Conservation (phyloP, 805 yeast species). For the Wickerhamomyces bisporus region DNA sequence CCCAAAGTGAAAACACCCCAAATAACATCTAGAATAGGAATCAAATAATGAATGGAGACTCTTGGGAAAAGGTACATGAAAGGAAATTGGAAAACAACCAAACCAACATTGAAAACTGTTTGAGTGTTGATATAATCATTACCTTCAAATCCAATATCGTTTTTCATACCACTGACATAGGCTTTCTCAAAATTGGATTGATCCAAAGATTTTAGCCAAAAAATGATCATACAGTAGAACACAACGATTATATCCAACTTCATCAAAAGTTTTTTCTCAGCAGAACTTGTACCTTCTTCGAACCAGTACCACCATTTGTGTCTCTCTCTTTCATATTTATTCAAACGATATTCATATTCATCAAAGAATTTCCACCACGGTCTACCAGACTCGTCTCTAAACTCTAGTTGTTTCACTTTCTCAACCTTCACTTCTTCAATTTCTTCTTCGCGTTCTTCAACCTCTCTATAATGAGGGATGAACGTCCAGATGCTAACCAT, state of each 20-base stretch:
- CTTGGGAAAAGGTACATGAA: constrained; percentile 52
- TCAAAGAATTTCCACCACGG: constrained; percentile 53
- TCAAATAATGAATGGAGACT: constrained; percentile 42
- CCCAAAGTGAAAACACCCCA: constrained; percentile 63
- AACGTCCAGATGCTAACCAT: constrained; percentile 1
- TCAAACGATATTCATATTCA: constrained; percentile 54
- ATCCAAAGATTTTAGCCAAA: constrained; percentile 64
- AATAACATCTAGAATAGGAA: constrained; percentile 46
- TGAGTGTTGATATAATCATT: constrained; percentile 59
- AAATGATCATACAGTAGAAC: constrained; percentile 50
- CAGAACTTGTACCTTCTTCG: constrained; percentile 37
- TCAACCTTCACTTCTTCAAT: not conserved
- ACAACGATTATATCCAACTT: constrained; percentile 52
- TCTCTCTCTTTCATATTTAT: constrained; percentile 26
- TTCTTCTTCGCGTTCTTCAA: constrained; percentile 13
- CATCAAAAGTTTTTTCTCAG: not conserved
- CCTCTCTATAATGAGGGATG: constrained; percentile 5
- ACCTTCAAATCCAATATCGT: constrained; percentile 48
- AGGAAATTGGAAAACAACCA: constrained; percentile 57
- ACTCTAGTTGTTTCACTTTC: constrained; percentile 24
- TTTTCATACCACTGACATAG: constrained; percentile 55
- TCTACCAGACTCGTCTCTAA: constrained; percentile 46
- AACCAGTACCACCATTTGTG: constrained; percentile 54
- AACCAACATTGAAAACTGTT: constrained; percentile 54
- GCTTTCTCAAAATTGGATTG: constrained; percentile 58